Conservation (phyloP, 225 moss, liverwort and hornwort species). For the Thuidium tamariscinum region DNA sequence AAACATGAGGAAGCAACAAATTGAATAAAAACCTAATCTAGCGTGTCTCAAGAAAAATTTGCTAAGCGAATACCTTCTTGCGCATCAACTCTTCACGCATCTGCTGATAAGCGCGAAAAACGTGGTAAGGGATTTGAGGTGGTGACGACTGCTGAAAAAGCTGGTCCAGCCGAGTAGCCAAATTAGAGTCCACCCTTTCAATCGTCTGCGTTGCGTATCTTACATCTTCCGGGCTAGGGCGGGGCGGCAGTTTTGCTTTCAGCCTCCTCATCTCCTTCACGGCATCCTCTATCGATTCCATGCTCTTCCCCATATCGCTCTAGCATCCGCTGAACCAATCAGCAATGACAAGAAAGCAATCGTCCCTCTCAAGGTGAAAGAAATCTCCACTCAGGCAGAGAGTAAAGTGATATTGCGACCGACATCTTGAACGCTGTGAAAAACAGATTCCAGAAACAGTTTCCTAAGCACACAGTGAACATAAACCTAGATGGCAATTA, state of each 20-base stretch:
- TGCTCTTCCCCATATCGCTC: constrained; percentile 47
- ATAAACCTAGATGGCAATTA: background rate
- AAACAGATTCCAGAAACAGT: background rate
- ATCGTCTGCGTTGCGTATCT: constrained; percentile 34
- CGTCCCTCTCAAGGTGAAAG: constrained; percentile 8
- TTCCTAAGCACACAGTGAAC: background rate
- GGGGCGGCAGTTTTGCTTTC: constrained; percentile 47
- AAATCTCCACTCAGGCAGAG: background rate
- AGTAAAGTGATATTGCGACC: background rate
- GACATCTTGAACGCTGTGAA: background rate
- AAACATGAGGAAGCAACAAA: background rate
- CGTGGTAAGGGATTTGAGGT: constrained; percentile 36
- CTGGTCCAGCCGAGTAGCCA: constrained; percentile 46
- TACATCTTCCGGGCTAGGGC: constrained; percentile 45
- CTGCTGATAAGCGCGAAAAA: constrained; percentile 63
- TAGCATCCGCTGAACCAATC: background rate
- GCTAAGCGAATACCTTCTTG: constrained; percentile 4
- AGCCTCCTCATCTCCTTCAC: constrained; percentile 57
- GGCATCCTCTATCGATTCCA: constrained; percentile 69
- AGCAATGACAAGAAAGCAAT: background rate
- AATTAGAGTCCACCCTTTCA: constrained; percentile 36
- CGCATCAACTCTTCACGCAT: constrained; percentile 80
- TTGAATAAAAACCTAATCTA: background rate
- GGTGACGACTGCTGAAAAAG: constrained; percentile 45
- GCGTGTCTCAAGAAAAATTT: background rate